phyloP scores from a whole-genome alignment of 2,329 filamentous ascomycete species.

The Neofusicoccum ribis region DNA sequence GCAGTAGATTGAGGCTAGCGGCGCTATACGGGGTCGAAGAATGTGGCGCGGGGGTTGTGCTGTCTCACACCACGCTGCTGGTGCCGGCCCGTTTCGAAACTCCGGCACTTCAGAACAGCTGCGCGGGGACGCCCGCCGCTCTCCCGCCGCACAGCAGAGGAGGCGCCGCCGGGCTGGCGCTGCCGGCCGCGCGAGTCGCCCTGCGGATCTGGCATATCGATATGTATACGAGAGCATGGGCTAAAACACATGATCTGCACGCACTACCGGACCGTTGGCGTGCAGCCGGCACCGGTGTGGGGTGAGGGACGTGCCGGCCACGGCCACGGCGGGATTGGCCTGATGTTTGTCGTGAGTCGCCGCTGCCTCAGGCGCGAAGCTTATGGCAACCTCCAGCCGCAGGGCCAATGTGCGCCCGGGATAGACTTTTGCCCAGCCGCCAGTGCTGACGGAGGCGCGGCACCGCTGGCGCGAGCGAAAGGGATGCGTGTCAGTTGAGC shows the following conservation, averaged over 20 bases:
- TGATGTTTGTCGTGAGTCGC: constrained; percentile 8
- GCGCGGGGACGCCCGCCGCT: not conserved
- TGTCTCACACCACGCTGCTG: not conserved
- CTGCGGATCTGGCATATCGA: not conserved
- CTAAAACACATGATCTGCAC: constrained; percentile 3
- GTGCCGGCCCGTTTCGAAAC: not conserved
- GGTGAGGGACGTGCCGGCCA: not conserved
- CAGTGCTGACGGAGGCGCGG: constrained; percentile 1
- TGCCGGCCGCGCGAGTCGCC: not conserved
- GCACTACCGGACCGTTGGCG: constrained; percentile 14
- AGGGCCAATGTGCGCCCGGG: not conserved
- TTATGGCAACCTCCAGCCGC: not conserved
- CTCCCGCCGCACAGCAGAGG: not conserved
- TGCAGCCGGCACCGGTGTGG: not conserved
- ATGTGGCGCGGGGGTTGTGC: not conserved
- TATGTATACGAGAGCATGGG: constrained; percentile 8
- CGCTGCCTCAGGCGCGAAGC: not conserved
- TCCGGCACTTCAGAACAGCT: not conserved
- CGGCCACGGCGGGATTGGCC: not conserved
- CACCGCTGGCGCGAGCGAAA: not conserved
- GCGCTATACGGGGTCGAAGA: not conserved
- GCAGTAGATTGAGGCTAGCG: not conserved
- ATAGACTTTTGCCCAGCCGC: not conserved
- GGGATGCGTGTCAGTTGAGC: not conserved
- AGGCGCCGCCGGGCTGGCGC: not conserved